Percentiles rank a stretch among this genome's conserved stretches.
These are phyloP conservation scores for Staphylotrichum tortipilum DNA, from an alignment of 495 filamentous ascomycete species.

Conservation along the genomic window DNA sequence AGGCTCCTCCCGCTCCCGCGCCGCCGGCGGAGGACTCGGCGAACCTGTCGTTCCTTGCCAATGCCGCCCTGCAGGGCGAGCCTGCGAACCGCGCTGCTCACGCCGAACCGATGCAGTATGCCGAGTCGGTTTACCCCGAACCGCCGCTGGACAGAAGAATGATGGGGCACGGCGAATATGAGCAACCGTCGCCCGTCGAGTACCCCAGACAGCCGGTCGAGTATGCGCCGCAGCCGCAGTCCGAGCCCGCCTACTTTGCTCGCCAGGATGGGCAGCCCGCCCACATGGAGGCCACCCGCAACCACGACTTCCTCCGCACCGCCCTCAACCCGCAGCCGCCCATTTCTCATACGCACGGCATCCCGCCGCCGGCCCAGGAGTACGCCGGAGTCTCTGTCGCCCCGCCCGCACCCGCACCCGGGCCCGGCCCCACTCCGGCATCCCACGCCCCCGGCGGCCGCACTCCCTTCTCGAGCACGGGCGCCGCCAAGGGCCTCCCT, in stretches of 20 bases:
- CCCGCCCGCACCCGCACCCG: background rate
- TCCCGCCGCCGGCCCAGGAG: background rate
- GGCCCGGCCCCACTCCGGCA: background rate
- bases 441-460: conserved; percentile 7
- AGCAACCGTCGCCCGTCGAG: conserved; percentile 1
- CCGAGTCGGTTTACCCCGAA: background rate
- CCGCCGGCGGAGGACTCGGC: conserved; percentile 7
- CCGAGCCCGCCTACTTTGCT: background rate
- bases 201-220: conserved; percentile 2
- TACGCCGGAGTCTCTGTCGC: background rate
- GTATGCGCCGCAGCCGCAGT: conserved; percentile 11
- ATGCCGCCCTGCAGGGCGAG: conserved; percentile 19
- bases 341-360: background rate
- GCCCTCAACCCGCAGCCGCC: conserved; percentile 30
- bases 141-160: background rate
- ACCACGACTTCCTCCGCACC: conserved; percentile 35
- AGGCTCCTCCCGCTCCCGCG: conserved; percentile 2
- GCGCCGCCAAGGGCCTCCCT: conserved; percentile 24
- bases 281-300: conserved; percentile 8
- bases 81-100: background rate
- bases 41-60: conserved; percentile 27
- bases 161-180: background rate
- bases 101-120: background rate
- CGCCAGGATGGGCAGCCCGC: background rate
- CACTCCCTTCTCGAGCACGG: conserved; percentile 20